Evolutionary conservation across 2,329 filamentous ascomycete genomes (phyloP).

Genomic region (Sporothrix protearum): DNA sequence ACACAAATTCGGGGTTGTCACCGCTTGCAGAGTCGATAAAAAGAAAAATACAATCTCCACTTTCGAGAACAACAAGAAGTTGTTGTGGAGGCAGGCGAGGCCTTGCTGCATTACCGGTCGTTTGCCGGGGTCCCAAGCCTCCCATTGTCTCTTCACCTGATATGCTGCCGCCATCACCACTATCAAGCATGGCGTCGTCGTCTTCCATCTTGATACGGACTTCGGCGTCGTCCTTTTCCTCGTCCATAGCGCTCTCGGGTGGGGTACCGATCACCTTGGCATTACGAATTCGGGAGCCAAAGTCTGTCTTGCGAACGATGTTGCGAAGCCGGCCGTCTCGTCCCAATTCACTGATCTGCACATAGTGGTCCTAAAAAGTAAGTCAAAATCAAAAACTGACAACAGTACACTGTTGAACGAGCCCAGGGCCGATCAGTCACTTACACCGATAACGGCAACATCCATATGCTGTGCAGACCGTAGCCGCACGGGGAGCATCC

Average conservation of each 20-base stretch:
- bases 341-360: conserved; percentile 75
- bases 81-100: conserved; percentile 67
- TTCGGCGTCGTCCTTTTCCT: conserved; percentile 36
- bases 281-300: conserved; percentile 73
- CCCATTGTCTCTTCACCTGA: conserved; percentile 19
- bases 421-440: conserved; percentile 33
- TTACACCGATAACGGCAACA: conserved; percentile 77
- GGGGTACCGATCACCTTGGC: conserved; percentile 68
- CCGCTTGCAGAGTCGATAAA: conserved; percentile 53
- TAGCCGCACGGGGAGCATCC: conserved; percentile 75
- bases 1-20: conserved; percentile 56
- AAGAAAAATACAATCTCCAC: conserved; percentile 71
- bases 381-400: conserved; percentile 5
- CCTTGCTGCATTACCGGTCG: neutral
- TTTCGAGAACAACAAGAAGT: conserved; percentile 71
- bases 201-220: conserved; percentile 41
- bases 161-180: neutral
- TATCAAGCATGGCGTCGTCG: conserved; percentile 30
- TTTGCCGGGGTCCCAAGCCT: neutral
- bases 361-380: conserved; percentile 60
- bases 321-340: conserved; percentile 68
- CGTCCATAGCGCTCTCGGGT: conserved; percentile 36
- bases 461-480: conserved; percentile 69
- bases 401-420: neutral
- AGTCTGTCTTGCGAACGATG: conserved; percentile 73